A percentile compares a stretch with the other conserved stretches of the same genome.
Conservation (phyloP, 306 rosid species). For the Cajanus cajan region DNA sequence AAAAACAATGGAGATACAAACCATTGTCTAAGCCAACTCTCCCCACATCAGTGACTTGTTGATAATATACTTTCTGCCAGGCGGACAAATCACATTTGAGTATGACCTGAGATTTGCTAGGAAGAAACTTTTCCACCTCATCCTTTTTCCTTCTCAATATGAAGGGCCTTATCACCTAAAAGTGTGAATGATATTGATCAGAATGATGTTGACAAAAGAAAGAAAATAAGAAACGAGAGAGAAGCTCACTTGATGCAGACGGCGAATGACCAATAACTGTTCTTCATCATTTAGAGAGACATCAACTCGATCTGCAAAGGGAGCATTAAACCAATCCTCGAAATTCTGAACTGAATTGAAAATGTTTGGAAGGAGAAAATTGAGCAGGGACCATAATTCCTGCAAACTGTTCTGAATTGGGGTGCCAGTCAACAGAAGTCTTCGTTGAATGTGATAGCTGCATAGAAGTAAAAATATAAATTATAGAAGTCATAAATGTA, state of each 20-base stretch:
- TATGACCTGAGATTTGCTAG: conserved; percentile 87
- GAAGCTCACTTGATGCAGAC: conserved; percentile 81
- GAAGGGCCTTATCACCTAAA: conserved; percentile 89
- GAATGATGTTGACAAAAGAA: conserved; percentile 16
- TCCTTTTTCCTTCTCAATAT: conserved; percentile 91
- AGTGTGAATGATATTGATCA: conserved; percentile 27
- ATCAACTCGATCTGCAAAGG: conserved; percentile 82
- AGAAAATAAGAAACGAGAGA: conserved; percentile 19
- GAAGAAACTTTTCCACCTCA: conserved; percentile 91
- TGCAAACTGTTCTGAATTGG: conserved; percentile 97
- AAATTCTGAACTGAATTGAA: conserved; percentile 94
- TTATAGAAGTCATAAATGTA: background rate
- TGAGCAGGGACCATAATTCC: conserved; percentile 96
- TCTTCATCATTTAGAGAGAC: conserved; percentile 81
- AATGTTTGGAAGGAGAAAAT: conserved; percentile 94
- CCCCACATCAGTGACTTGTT: conserved; percentile 79
- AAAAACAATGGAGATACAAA: conserved; percentile 32
- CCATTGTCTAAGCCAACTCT: conserved; percentile 86
- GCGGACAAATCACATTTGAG: conserved; percentile 88
- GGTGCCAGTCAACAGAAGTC: conserved; percentile 93
- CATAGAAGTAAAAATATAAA: conserved; percentile 18
- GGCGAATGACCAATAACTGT: conserved; percentile 81
- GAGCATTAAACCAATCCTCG: conserved; percentile 96
- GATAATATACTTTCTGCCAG: conserved; percentile 94
- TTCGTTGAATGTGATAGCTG: conserved; percentile 83